Percentiles rank a stretch among this genome's conserved stretches.
Evolutionary conservation across 2,329 filamentous ascomycete species (phyloP).

Genomic region (Sporothrix mexicana): DNA sequence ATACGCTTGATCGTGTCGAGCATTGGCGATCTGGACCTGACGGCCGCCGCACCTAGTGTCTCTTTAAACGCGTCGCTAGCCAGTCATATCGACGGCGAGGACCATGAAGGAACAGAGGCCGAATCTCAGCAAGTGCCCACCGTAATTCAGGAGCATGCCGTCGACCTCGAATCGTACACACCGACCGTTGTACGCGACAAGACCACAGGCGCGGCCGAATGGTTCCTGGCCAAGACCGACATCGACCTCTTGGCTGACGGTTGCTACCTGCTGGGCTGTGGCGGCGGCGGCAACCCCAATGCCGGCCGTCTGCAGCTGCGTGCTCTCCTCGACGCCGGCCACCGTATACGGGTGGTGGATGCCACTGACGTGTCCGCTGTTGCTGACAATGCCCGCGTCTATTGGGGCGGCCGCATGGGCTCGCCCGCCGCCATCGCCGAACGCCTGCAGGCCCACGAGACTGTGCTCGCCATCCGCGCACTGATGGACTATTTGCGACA

Average conservation of each 20-base stretch:
- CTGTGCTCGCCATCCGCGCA: background rate
- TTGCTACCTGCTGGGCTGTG: background rate
- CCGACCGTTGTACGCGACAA: background rate
- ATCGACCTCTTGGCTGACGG: background rate
- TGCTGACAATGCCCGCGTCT: background rate
- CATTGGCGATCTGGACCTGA: background rate
- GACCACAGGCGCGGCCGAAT: background rate
- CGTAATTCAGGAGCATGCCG: background rate
- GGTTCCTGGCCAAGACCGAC: background rate
- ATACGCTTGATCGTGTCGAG: background rate
- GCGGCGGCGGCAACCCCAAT: background rate
- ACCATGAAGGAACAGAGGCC: background rate
- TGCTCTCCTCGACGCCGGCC: background rate
- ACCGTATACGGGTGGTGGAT: background rate
- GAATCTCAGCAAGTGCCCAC: background rate
- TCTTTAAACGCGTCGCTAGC: background rate
- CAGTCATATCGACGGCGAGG: background rate
- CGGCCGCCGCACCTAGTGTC: background rate
- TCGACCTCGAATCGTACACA: background rate
- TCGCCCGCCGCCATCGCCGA: background rate
- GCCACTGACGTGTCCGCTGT: background rate
- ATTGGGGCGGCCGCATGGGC: constrained; percentile 7
- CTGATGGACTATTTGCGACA: background rate
- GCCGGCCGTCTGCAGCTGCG: background rate
- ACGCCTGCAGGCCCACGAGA: background rate